phyloP scores from a whole-genome alignment of 169 alveolate genomes.

The Theileria parva region DNA sequence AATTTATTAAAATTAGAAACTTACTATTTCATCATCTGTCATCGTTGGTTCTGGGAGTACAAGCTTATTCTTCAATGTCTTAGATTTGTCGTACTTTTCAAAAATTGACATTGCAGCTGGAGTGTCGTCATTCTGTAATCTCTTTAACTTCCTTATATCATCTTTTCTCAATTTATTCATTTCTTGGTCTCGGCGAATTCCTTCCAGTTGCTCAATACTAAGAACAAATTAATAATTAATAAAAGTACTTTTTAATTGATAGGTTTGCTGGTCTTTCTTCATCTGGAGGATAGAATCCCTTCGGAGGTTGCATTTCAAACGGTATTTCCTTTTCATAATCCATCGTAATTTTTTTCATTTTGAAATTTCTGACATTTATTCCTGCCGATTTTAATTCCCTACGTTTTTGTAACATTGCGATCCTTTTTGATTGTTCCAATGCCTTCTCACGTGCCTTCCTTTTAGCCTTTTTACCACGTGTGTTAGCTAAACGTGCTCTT shows the following conservation, averaged over 20 bases:
- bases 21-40: slow-evolving; percentile 73
- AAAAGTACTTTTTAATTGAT: slow-evolving; percentile 67
- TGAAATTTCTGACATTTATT: slow-evolving; percentile 79
- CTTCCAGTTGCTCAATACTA: slow-evolving; percentile 84
- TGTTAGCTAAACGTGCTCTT: slow-evolving; percentile 99
- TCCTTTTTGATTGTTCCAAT: slow-evolving; percentile 95
- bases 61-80: slow-evolving; percentile 62
- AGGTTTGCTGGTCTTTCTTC: slow-evolving; percentile 85
- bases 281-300: slow-evolving; percentile 88
- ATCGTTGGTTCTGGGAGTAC: slow-evolving; percentile 82
- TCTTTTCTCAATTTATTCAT: slow-evolving; percentile 85
- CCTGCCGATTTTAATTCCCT: slow-evolving; percentile 99
- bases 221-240: slow-evolving; percentile 15
- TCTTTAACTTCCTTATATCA: slow-evolving; percentile 89
- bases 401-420: slow-evolving; percentile 94
- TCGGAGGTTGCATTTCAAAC: slow-evolving; percentile 92
- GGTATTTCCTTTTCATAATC: slow-evolving; percentile 95
- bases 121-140: slow-evolving; percentile 88
- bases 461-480: slow-evolving; percentile 99
- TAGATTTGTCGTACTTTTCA: slow-evolving; percentile 76
- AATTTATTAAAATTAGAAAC: neutral
- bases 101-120: slow-evolving; percentile 88
- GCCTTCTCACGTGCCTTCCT: slow-evolving; percentile 98
- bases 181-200: slow-evolving; percentile 89
- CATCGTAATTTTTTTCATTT: slow-evolving; percentile 87